Conservation (phyloP, 768 basidiomycete genomes). For the Lyophyllum decastes region DNA sequence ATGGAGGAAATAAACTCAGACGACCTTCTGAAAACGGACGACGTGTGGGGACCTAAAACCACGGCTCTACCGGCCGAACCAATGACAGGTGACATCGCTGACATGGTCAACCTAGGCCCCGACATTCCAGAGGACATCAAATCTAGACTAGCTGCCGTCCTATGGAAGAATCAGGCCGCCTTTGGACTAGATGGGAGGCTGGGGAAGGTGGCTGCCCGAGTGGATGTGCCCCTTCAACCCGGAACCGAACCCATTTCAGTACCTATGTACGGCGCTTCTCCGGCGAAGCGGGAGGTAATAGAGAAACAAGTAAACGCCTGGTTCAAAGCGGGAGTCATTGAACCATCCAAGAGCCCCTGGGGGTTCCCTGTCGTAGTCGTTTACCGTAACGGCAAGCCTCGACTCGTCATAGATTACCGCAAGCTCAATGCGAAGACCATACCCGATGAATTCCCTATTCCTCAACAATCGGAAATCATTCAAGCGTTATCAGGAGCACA, state of each 20-base stretch:
- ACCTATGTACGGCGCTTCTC: slow-evolving; percentile 25
- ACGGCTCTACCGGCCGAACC: slow-evolving; percentile 19
- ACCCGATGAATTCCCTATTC: slow-evolving; percentile 26
- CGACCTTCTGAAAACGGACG: slow-evolving; percentile 17
- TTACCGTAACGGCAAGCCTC: slow-evolving; percentile 37
- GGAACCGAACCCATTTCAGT: slow-evolving; percentile 28
- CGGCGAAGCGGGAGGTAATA: slow-evolving; percentile 28
- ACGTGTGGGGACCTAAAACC: slow-evolving; percentile 28
- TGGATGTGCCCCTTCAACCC: slow-evolving; percentile 24
- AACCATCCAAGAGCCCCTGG: slow-evolving; percentile 41
- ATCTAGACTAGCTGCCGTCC: slow-evolving; percentile 13
- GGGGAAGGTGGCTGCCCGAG: slow-evolving; percentile 19
- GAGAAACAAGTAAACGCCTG: slow-evolving; percentile 30
- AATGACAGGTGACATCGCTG: background rate
- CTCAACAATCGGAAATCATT: slow-evolving; percentile 23
- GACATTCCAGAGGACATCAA: slow-evolving; percentile 1
- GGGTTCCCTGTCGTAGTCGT: slow-evolving; percentile 31
- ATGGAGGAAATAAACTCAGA: slow-evolving; percentile 14
- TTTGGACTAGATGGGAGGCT: background rate
- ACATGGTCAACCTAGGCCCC: background rate
- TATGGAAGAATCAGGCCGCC: background rate
- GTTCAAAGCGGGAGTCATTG: slow-evolving; percentile 37
- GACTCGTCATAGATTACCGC: slow-evolving; percentile 36
- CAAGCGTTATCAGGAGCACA: slow-evolving; percentile 31
- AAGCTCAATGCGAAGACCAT: slow-evolving; percentile 21